Evolutionary conservation across 768 basidiomycete genomes (phyloP), one percentile per base, ranked within the genome.

Genomic region (Podaxis mareebaensis): DNA sequence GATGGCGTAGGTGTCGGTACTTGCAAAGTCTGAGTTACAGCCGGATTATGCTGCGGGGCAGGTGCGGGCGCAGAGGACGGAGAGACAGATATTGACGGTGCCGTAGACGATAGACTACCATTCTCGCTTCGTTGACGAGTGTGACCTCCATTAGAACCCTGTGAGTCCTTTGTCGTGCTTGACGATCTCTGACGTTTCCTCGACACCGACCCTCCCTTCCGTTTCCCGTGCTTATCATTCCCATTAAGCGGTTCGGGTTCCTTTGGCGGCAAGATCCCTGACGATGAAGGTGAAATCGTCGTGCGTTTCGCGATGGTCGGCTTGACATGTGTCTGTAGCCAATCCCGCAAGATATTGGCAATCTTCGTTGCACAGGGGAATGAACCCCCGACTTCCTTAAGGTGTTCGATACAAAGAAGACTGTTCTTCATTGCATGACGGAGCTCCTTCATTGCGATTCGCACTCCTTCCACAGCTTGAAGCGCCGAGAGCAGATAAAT

Each of bases 291-390:
- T 12, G 65, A 60, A 57, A 71, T 68, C 1, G 69, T 64, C 60
- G 72, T 72, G 24, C 73, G 72, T 55, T 81, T 75, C 4, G 46
- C n/a, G n/a, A 82, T 67, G 6, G 77, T 67, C 2, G 80, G 79
- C 60, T 74, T 77, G 28, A 81, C 68, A 62, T 81, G 78, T 49
- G 83, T 78, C 36, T 77, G 70, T 57, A 81, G 64, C 10, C 85
- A 74, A 10, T 74, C 71, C n/a, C 73, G 71, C 57, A 86, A 73
- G 46, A 85, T 85, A 13, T 74, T 77, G 2, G 78, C 79, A 57
- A 83, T 82, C 65, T 79, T 80, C 3, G 73, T 77, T 1, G 84
- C 83, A 64, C 83, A 83, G 54, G 82, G 78, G 81, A 83, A 87
- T 1, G 82, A 81, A 60, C 75, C 74, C 0, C 83, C 85, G 36